Percentiles rank a stretch among this genome's conserved stretches.
Evolutionary conservation across 306 rosid genomes (phyloP).

Genomic region (Pyrus communis): DNA sequence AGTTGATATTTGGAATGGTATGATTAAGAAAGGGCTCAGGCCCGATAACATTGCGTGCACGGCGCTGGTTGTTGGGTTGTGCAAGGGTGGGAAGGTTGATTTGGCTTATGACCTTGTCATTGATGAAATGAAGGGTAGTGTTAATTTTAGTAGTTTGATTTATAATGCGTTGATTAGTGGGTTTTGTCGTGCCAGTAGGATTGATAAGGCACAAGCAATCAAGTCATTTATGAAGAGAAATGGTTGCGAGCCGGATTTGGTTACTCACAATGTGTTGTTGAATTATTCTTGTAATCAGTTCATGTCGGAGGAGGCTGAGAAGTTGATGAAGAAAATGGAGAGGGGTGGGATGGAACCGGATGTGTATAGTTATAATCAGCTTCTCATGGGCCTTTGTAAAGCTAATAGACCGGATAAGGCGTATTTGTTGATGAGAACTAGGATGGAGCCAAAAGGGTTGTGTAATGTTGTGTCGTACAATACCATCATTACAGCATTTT

Average conservation of each 20-base stretch:
- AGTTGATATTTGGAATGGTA: slow-evolving; percentile 42
- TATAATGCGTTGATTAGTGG: slow-evolving; percentile 72
- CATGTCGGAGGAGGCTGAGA: slow-evolving; percentile 54
- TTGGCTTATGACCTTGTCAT: slow-evolving; percentile 79
- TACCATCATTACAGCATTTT: slow-evolving; percentile 59
- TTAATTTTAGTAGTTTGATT: slow-evolving; percentile 42
- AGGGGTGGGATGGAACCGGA: slow-evolving; percentile 63
- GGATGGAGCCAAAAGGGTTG: slow-evolving; percentile 56
- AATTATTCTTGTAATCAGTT: slow-evolving; percentile 71
- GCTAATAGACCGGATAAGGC: slow-evolving; percentile 58
- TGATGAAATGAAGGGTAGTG: slow-evolving; percentile 46
- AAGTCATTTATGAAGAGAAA: slow-evolving; percentile 59
- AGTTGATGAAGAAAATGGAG: slow-evolving; percentile 62
- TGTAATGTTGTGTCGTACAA: slow-evolving; percentile 79
- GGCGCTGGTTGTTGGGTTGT: slow-evolving; percentile 73
- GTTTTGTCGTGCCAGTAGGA: slow-evolving; percentile 58
- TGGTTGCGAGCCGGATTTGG: slow-evolving; percentile 74
- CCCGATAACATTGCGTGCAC: slow-evolving; percentile 61
- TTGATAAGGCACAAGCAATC: slow-evolving; percentile 63
- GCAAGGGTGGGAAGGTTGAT: slow-evolving; percentile 64
- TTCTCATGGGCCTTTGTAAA: slow-evolving; percentile 69
- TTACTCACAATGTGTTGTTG: slow-evolving; percentile 74
- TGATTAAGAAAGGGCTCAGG: slow-evolving; percentile 46
- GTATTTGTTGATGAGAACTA: slow-evolving; percentile 47
- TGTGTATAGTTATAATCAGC: slow-evolving; percentile 67